Percentiles rank a stretch among this genome's conserved stretches.
Evolutionary conservation across 2,329 filamentous ascomycete species (phyloP).

Genomic region (Pyrenophora seminiperda): DNA sequence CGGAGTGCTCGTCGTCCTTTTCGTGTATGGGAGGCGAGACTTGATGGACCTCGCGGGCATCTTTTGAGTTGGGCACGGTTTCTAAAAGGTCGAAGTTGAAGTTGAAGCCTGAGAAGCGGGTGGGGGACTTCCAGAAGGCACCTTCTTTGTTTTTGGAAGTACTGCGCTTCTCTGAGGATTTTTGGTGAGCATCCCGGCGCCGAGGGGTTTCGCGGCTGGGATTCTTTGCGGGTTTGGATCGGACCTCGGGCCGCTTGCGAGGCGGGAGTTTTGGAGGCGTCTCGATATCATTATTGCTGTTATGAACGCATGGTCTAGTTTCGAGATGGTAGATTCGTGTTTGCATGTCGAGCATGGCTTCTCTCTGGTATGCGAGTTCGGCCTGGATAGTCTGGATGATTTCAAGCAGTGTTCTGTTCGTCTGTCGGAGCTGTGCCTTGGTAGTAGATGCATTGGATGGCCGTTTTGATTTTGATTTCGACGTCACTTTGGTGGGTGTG

Average conservation of each 20-base stretch:
- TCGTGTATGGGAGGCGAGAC: constrained; percentile 26
- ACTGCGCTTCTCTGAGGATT: constrained; percentile 34
- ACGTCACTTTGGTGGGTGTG: background rate
- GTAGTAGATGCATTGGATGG: constrained; percentile 32
- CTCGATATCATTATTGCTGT: background rate
- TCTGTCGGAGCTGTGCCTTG: constrained; percentile 32
- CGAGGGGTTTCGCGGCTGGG: constrained; percentile 21
- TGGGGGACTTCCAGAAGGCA: constrained; percentile 35
- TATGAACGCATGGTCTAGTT: constrained; percentile 2
- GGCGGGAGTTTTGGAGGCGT: background rate
- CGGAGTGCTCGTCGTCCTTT: constrained; percentile 11
- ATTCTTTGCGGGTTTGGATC: constrained; percentile 14
- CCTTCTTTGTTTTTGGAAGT: constrained; percentile 30
- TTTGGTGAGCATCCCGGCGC: constrained; percentile 39
- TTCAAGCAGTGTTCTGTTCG: constrained; percentile 33
- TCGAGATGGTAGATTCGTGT: constrained; percentile 37
- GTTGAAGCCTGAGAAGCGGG: constrained; percentile 34
- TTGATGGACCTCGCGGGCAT: constrained; percentile 28
- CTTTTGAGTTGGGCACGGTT: constrained; percentile 7
- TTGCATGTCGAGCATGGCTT: constrained; percentile 38
- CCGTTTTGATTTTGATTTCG: constrained; percentile 29
- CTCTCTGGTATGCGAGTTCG: constrained; percentile 33
- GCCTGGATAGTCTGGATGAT: constrained; percentile 38
- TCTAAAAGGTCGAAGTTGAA: constrained; percentile 30
- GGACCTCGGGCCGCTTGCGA: constrained; percentile 10